These are phyloP conservation scores for Huntiella moniliformis DNA, from an alignment of 2,329 filamentous ascomycete genomes.

Conservation along the genomic window DNA sequence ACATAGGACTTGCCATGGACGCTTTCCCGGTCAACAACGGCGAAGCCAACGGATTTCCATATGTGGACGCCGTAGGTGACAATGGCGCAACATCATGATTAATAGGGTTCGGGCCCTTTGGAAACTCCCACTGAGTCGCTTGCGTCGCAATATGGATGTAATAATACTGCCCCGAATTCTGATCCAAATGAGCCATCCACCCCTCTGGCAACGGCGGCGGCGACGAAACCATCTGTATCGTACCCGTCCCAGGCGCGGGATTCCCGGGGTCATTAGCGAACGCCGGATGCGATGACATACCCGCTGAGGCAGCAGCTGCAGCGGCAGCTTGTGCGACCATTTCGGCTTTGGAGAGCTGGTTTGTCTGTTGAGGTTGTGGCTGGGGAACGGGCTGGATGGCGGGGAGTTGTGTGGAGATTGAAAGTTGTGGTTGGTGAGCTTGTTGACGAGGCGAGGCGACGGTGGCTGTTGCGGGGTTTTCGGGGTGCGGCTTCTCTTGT, in stretches of 20 bases:
- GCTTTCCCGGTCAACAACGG: slow-evolving; percentile 39
- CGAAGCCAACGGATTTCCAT: slow-evolving; percentile 54
- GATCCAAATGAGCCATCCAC: slow-evolving; percentile 93
- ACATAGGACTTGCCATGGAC: slow-evolving; percentile 56
- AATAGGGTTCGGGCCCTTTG: slow-evolving; percentile 81
- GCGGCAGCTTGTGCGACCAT: slow-evolving; percentile 23
- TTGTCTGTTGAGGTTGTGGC: slow-evolving; percentile 5
- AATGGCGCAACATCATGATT: slow-evolving; percentile 66
- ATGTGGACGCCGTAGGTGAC: slow-evolving; percentile 62
- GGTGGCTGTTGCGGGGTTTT: slow-evolving; percentile 8
- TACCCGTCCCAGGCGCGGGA: slow-evolving; percentile 4
- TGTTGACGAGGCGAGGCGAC: slow-evolving; percentile 11
- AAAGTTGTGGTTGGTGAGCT: slow-evolving; percentile 6
- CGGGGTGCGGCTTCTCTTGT: slow-evolving; percentile 51
- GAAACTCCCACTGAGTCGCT: slow-evolving; percentile 97
- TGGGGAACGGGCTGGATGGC: not conserved
- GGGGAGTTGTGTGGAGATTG: slow-evolving; percentile 6
- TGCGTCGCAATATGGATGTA: slow-evolving; percentile 94
- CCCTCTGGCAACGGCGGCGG: slow-evolving; percentile 90
- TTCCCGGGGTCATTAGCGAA: slow-evolving; percentile 55
- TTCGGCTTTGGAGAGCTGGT: slow-evolving; percentile 7
- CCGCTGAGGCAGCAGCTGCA: slow-evolving; percentile 27
- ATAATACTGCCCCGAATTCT: slow-evolving; percentile 93
- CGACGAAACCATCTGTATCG: slow-evolving; percentile 36
- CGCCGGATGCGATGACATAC: slow-evolving; percentile 59